Evolutionary conservation across 2,329 filamentous ascomycete species (phyloP).

Genomic region (Stenocarpella maydis): DNA sequence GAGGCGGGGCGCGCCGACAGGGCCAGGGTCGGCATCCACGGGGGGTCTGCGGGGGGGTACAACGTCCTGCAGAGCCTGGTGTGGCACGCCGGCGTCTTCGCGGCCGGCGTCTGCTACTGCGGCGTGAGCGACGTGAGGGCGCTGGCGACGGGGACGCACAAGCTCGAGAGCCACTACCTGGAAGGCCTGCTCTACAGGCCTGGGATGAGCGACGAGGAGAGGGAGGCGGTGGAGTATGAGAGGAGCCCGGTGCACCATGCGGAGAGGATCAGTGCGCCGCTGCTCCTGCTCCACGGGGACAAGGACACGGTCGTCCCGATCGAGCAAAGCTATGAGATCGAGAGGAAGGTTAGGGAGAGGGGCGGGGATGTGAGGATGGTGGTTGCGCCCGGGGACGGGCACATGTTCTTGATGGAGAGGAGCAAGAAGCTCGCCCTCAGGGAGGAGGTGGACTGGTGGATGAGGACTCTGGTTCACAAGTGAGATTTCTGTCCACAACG

Average conservation of each 20-base stretch:
- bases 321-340: constrained; percentile 63
- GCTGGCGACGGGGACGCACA: constrained; percentile 59
- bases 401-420: constrained; percentile 54
- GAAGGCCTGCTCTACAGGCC: constrained; percentile 51
- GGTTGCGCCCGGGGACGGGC: constrained; percentile 58
- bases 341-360: constrained; percentile 50
- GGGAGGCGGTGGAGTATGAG: constrained; percentile 51
- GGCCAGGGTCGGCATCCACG: constrained; percentile 56
- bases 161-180: constrained; percentile 64
- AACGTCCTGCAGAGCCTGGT: constrained; percentile 58
- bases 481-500: background rate
- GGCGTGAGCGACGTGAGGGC: constrained; percentile 60
- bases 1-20: constrained; percentile 47
- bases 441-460: constrained; percentile 59
- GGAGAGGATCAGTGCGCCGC: constrained; percentile 55
- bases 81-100: constrained; percentile 55
- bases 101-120: constrained; percentile 57
- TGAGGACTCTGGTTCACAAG: constrained; percentile 46
- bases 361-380: constrained; percentile 57
- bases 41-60: constrained; percentile 62
- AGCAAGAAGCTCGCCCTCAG: constrained; percentile 51
- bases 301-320: constrained; percentile 65
- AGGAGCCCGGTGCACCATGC: constrained; percentile 59
- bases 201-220: constrained; percentile 48
- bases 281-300: constrained; percentile 65